phyloP scores from a whole-genome alignment of 768 basidiomycete species.

The Fistulinella prunicolor region DNA sequence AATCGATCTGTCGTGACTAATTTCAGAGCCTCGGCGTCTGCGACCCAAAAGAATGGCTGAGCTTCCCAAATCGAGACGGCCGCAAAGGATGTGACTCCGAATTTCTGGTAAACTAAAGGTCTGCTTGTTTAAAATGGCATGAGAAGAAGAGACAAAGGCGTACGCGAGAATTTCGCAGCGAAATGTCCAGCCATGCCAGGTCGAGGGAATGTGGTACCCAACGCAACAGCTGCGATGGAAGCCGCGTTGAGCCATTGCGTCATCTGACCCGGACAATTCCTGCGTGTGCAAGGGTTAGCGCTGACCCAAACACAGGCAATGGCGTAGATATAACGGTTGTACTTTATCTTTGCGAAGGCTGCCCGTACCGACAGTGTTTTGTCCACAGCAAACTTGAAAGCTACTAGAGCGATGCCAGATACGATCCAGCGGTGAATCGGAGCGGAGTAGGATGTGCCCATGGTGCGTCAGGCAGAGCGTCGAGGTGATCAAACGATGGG shows the following conservation, averaged over 20 bases:
- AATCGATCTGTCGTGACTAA: slow-evolving; percentile 30
- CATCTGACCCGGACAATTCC: slow-evolving; percentile 19
- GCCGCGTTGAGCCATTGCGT: slow-evolving; percentile 35
- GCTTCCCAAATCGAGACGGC: slow-evolving; percentile 34
- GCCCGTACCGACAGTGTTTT: slow-evolving; percentile 4
- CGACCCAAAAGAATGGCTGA: slow-evolving; percentile 38
- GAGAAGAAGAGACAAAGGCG: slow-evolving; percentile 4
- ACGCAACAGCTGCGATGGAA: slow-evolving; percentile 19
- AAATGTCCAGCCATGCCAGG: slow-evolving; percentile 34
- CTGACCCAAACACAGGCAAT: neutral
- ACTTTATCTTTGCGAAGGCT: slow-evolving; percentile 21
- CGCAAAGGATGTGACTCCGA: slow-evolving; percentile 39
- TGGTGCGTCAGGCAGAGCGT: neutral
- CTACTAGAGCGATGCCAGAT: slow-evolving; percentile 3
- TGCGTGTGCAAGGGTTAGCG: neutral
- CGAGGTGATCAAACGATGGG: neutral
- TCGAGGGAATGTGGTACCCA: slow-evolving; percentile 35
- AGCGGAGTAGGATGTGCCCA: neutral
- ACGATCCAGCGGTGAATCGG: slow-evolving; percentile 9
- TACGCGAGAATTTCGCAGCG: slow-evolving; percentile 36
- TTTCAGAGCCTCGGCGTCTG: slow-evolving; percentile 44
- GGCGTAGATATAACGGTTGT: neutral
- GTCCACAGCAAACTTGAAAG: slow-evolving; percentile 6
- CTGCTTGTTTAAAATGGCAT: neutral
- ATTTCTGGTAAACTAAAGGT: slow-evolving; percentile 36